Evolutionary conservation across 257 asterid species (phyloP).

Genomic region (Nicotiana benthamiana): DNA sequence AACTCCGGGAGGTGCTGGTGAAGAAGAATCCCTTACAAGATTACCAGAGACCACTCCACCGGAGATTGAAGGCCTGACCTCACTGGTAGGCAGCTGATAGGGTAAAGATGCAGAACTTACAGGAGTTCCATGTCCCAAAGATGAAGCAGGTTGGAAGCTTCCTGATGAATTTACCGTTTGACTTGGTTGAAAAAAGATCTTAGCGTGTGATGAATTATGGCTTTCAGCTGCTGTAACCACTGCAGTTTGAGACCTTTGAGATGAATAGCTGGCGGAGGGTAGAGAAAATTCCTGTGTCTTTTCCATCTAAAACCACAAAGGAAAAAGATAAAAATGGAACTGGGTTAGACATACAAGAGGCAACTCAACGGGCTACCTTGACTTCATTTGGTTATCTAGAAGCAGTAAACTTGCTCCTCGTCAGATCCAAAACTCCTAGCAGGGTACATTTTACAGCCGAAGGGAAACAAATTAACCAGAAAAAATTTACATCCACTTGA

Average conservation of each 20-base stretch:
- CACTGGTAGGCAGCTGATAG: constrained; percentile 89
- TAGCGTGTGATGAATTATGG: constrained; percentile 33
- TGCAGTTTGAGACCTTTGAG: constrained; percentile 39
- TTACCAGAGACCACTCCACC: constrained; percentile 44
- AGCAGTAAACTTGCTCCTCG: not conserved
- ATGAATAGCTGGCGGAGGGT: constrained; percentile 38
- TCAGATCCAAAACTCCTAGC: not conserved
- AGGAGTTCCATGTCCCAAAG: constrained; percentile 34
- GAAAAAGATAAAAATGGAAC: not conserved
- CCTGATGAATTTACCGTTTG: constrained; percentile 45
- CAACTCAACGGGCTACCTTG: not conserved
- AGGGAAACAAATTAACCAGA: not conserved
- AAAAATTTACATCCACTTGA: not conserved
- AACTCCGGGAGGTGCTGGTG: constrained; percentile 48
- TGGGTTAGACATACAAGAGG: not conserved
- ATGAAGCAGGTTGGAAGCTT: constrained; percentile 37
- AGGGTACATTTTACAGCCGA: not conserved
- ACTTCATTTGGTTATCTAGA: not conserved
- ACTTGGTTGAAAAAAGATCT: constrained; percentile 45
- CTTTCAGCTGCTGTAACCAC: constrained; percentile 44
- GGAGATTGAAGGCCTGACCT: constrained; percentile 59
- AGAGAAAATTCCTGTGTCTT: constrained; percentile 49
- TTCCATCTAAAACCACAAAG: constrained; percentile 56
- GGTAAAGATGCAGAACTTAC: constrained; percentile 47
- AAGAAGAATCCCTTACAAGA: constrained; percentile 32